These are phyloP conservation scores for Papiliotrema fonsecae DNA, from an alignment of 1,284 basidiomycete species.

Conservation along the genomic window DNA sequence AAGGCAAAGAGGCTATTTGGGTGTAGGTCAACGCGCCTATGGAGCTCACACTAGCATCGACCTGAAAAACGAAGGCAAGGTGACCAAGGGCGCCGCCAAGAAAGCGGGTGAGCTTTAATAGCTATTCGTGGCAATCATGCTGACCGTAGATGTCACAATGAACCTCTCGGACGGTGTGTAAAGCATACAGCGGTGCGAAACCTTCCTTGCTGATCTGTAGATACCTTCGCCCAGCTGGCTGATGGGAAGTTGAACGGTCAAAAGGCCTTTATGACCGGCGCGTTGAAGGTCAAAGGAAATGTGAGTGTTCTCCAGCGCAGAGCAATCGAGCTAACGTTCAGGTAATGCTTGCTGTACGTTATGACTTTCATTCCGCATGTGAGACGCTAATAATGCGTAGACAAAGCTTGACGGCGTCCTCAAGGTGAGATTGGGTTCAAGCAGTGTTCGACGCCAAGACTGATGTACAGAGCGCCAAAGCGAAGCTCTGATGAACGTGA, in stretches of 20 bases:
- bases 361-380: slow-evolving; percentile 6
- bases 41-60: slow-evolving; percentile 65
- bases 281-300: slow-evolving; percentile 56
- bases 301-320: slow-evolving; percentile 18
- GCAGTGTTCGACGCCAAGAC: background rate
- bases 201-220: slow-evolving; percentile 10
- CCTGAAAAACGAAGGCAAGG: slow-evolving; percentile 79
- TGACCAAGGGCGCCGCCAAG: slow-evolving; percentile 73
- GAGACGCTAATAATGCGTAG: slow-evolving; percentile 34
- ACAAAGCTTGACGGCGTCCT: slow-evolving; percentile 80
- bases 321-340: slow-evolving; percentile 1
- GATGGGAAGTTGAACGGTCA: slow-evolving; percentile 63
- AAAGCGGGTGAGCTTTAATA: slow-evolving; percentile 39
- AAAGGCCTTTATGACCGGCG: slow-evolving; percentile 90
- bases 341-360: slow-evolving; percentile 39
- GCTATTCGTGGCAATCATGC: background rate
- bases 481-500: too few relatives aligned
- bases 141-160: slow-evolving; percentile 56
- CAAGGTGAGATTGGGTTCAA: slow-evolving; percentile 54
- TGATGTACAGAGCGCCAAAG: slow-evolving; percentile 31
- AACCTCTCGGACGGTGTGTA: slow-evolving; percentile 35
- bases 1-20: slow-evolving; percentile 73
- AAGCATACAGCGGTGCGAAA: background rate
- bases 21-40: slow-evolving; percentile 16
- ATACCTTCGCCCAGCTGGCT: slow-evolving; percentile 43